phyloP scores from a whole-genome alignment of 306 rosid genomes.

The Oemleria cerasiformis region DNA sequence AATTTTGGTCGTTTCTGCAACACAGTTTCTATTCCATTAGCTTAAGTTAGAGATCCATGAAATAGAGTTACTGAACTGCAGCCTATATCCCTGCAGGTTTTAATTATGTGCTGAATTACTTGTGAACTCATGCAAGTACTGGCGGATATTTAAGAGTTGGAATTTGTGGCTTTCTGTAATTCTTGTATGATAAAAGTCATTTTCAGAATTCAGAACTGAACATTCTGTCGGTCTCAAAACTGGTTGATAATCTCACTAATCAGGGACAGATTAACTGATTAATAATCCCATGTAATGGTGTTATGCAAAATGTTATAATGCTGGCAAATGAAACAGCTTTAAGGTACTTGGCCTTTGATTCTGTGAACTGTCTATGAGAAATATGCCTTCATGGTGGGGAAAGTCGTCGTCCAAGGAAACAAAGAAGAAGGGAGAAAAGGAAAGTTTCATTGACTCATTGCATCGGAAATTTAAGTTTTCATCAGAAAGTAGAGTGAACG shows the following conservation, averaged over 20 bases:
- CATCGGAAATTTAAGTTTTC: constrained; percentile 69
- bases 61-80: constrained; percentile 22
- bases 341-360: constrained; percentile 22
- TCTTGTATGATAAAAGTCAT: constrained; percentile 29
- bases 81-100: constrained; percentile 43
- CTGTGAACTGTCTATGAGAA: constrained; percentile 27
- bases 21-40: neutral
- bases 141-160: constrained; percentile 18
- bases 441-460: constrained; percentile 71
- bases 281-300: constrained; percentile 9
- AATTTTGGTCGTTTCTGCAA: neutral
- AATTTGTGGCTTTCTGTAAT: constrained; percentile 29
- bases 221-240: constrained; percentile 17
- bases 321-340: constrained; percentile 31
- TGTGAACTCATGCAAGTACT: constrained; percentile 15
- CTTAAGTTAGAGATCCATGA: neutral
- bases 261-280: neutral
- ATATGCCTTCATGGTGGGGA: constrained; percentile 93
- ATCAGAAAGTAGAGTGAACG: constrained; percentile 63
- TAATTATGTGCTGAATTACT: constrained; percentile 8
- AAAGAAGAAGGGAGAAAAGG: constrained; percentile 78
- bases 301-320: constrained; percentile 14
- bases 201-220: constrained; percentile 24
- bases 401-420: constrained; percentile 81
- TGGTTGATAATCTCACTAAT: constrained; percentile 14